phyloP scores from a whole-genome alignment of 73 alveolate species.

The Tetrahymena elliotti region DNA sequence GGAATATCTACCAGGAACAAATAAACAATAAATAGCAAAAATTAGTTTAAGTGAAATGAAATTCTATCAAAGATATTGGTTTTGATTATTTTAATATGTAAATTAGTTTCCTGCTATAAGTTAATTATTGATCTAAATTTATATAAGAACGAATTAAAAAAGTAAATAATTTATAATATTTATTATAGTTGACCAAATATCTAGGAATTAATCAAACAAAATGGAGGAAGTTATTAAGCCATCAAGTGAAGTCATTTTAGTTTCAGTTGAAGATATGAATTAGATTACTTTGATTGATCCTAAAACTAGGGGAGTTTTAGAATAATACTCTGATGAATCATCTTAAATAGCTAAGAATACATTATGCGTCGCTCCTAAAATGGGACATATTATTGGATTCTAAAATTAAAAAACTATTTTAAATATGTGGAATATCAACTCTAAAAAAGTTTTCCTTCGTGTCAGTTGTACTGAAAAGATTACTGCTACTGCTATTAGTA shows the following conservation, averaged over 20 bases:
- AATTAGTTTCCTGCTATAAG: neutral
- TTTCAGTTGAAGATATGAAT: neutral
- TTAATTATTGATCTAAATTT: neutral
- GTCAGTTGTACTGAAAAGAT: neutral
- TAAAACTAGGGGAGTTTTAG: neutral
- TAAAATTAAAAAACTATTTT: neutral
- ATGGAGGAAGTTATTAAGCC: neutral
- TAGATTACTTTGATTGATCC: neutral
- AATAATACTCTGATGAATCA: neutral
- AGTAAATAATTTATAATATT: neutral
- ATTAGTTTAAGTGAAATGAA: neutral
- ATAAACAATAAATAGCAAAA: neutral
- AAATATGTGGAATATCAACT: neutral
- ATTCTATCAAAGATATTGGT: neutral
- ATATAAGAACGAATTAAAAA: neutral
- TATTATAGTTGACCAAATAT: neutral
- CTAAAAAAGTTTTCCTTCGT: neutral
- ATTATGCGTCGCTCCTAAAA: neutral
- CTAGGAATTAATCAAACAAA: neutral
- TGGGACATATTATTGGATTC: neutral
- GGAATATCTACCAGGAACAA: neutral
- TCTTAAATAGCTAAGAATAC: neutral
- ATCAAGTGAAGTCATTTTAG: neutral
- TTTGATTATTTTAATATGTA: neutral
- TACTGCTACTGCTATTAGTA: neutral